Percentiles rank a stretch among this genome's conserved stretches.
Evolutionary conservation across 495 filamentous ascomycete species (phyloP).

Genomic region (Talaromyces proteolyticus): DNA sequence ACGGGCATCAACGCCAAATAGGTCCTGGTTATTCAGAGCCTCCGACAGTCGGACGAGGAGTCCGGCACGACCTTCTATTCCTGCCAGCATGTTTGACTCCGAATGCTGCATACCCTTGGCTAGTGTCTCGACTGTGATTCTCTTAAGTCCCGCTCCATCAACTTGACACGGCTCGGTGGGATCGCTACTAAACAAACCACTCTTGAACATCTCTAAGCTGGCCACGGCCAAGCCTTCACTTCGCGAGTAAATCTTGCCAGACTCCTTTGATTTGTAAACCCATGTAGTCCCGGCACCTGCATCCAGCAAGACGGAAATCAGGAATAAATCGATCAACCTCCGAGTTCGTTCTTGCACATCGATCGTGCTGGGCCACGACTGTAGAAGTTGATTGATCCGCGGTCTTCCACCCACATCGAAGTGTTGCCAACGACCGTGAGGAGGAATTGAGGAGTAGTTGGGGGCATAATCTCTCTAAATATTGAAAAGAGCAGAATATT

Average conservation of each 20-base stretch:
- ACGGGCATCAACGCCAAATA: slow-evolving; percentile 78
- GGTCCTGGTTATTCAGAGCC: slow-evolving; percentile 74
- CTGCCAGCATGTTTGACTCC: slow-evolving; percentile 75
- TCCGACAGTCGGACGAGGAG: slow-evolving; percentile 70
- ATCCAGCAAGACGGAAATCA: slow-evolving; percentile 64
- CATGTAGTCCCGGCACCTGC: slow-evolving; percentile 61
- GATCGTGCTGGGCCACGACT: slow-evolving; percentile 55
- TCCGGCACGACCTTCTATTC: slow-evolving; percentile 79
- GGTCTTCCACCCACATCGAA: slow-evolving; percentile 64
- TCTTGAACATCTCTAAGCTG: slow-evolving; percentile 96
- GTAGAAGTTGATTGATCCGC: slow-evolving; percentile 60
- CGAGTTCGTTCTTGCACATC: slow-evolving; percentile 59
- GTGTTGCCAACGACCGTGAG: slow-evolving; percentile 68
- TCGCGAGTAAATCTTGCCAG: slow-evolving; percentile 73
- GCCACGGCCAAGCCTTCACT: slow-evolving; percentile 94
- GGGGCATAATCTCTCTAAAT: slow-evolving; percentile 79
- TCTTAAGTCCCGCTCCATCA: slow-evolving; percentile 73
- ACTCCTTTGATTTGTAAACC: slow-evolving; percentile 87
- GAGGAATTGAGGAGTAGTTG: slow-evolving; percentile 75
- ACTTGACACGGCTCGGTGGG: slow-evolving; percentile 78
- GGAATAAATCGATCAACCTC: slow-evolving; percentile 60
- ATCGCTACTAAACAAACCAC: slow-evolving; percentile 86
- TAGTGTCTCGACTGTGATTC: slow-evolving; percentile 67
- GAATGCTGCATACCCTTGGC: slow-evolving; percentile 78
- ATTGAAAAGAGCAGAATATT: slow-evolving; percentile 2